A percentile compares a stretch with the other conserved stretches of the same genome.
phyloP scores from a whole-genome alignment of 179 eudicot species.

The Spinacia oleracea region DNA sequence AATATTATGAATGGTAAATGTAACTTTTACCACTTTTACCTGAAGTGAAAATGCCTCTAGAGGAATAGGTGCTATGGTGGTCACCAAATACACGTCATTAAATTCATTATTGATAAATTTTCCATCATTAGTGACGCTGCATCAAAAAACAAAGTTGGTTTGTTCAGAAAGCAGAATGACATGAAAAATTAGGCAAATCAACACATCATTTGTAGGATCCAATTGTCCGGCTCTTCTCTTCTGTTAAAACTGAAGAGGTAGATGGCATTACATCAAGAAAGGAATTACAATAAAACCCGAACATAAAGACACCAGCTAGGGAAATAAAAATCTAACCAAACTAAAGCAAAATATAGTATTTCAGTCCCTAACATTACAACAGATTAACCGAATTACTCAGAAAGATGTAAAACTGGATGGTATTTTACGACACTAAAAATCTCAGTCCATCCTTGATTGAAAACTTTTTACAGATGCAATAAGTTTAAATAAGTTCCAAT shows the following conservation, averaged over 20 bases:
- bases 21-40: conserved; percentile 64
- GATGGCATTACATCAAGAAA: neutral
- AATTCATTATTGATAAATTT: conserved; percentile 83
- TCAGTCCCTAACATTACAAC: neutral
- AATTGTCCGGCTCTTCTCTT: neutral
- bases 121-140: conserved; percentile 81
- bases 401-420: neutral
- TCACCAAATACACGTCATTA: conserved; percentile 86
- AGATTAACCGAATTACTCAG: neutral
- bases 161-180: neutral
- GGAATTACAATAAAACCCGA: neutral
- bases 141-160: conserved; percentile 14
- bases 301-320: neutral
- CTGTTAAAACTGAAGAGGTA: neutral
- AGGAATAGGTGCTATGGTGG: conserved; percentile 82
- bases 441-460: neutral
- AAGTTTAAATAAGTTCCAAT: no score
- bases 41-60: conserved; percentile 91
- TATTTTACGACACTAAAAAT: neutral
- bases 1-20: conserved; percentile 1
- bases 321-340: neutral
- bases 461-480: no score
- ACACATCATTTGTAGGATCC: neutral
- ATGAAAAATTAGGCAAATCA: neutral
- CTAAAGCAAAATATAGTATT: neutral